Base-by-base conservation (phyloP, 257 asterid genomes). In the Penstemon davidsonii region DNA sequence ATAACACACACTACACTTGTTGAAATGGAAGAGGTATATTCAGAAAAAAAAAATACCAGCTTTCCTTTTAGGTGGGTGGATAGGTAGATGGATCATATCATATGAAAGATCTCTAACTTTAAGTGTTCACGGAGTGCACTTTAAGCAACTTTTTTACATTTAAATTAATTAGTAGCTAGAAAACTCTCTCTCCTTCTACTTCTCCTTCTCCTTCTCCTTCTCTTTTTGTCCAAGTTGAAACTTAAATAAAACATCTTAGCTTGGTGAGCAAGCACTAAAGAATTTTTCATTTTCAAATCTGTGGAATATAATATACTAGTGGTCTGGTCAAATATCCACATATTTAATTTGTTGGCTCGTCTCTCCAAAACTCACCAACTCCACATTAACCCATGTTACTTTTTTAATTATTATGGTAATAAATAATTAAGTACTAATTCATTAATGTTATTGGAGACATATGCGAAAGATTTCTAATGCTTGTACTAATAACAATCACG, bases 191-290 rank as follows among this genome's bases (percentile, higher is more conserved):
- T 45, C 4, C 9, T 3, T 3, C 10, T 9, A 0, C 3, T 5
- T 7, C 7, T 3, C 8, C 8, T 6, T 8, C 10, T 8, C 15
- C n/a, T 15, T 18, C 45, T 46, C 52, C 52, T 6, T 46, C 37
- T 38, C 18, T n/a, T 47, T 8, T 3, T 12, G 60, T 25, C 54
- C 18, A 43, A 43, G 55, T 3, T 55, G 18, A 39, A 66, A 51
- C 5, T 50, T 11, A 3, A 12, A 19, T 11, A 3, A 5, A 19
- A 10, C 0, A 6, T 54, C 0, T 53, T 4, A 37, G 41, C 67
- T 69, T 69, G 60, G 1, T 58, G 66, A 69, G 66, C 49, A 69
- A 58, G 51, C 33, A n/a, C 9, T 6, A 3, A 2, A 7, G 10
- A 37, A 18, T 10, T 25, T 18, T 3, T 6, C 5, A 10, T 3